phyloP scores from a whole-genome alignment of 345 rosid species.

The Cardiospermum halicacabum region DNA sequence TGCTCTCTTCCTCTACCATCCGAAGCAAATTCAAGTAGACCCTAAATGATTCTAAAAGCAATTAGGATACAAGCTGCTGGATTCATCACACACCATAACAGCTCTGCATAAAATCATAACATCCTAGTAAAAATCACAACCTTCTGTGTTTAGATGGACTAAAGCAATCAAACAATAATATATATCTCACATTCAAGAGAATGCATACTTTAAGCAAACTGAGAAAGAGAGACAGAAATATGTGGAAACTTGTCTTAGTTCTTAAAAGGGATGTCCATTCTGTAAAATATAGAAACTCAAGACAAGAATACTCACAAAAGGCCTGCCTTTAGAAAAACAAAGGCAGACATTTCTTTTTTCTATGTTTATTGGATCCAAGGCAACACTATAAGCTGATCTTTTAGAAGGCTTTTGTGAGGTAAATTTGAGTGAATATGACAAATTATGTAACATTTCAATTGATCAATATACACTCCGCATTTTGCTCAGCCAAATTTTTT shows the following conservation, averaged over 20 bases:
- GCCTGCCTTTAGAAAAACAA: not conserved
- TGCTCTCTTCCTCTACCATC: too few species aligned
- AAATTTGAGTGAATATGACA: conserved; percentile 9
- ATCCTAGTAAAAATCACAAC: too few species aligned
- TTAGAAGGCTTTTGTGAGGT: not conserved
- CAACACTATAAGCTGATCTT: conserved; percentile 11
- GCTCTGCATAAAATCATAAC: too few species aligned
- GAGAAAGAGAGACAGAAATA: not conserved
- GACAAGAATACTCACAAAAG: not conserved
- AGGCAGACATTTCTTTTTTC: not conserved
- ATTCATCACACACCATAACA: too few species aligned
- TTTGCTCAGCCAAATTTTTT: conserved; percentile 1
- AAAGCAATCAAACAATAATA: not conserved
- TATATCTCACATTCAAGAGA: too few species aligned
- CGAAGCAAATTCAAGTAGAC: too few species aligned
- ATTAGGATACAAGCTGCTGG: too few species aligned
- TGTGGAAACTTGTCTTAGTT: not conserved
- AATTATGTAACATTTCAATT: conserved; percentile 17
- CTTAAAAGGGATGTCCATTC: not conserved
- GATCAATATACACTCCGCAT: conserved; percentile 6
- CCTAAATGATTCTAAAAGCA: not conserved
- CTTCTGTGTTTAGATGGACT: not conserved
- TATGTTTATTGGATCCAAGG: not conserved
- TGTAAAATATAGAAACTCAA: not conserved
- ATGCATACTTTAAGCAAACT: not conserved